These are phyloP conservation scores for Balansia obtecta DNA, from an alignment of 2,329 filamentous ascomycete species.

Conservation along the genomic window DNA sequence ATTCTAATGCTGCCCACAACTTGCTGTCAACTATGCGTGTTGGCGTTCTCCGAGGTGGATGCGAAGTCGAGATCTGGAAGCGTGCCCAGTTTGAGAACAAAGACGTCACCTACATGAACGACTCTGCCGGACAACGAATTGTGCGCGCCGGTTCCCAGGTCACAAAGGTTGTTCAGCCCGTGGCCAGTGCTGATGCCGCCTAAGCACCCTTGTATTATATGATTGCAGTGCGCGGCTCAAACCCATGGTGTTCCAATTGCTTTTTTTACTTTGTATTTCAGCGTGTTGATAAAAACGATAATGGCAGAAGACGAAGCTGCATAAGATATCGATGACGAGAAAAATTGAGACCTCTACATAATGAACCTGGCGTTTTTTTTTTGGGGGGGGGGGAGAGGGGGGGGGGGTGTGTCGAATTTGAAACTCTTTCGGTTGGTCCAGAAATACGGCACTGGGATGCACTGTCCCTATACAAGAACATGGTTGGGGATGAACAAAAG, in stretches of 20 bases:
- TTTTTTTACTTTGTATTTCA: neutral
- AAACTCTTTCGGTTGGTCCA: neutral
- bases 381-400: no score
- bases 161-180: constrained; percentile 70
- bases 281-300: neutral
- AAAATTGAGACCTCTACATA: neutral
- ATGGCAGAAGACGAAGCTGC: neutral
- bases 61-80: constrained; percentile 91
- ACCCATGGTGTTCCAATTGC: neutral
- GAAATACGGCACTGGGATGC: neutral
- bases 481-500: neutral
- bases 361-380: constrained; percentile 6
- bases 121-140: constrained; percentile 69
- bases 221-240: neutral
- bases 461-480: neutral
- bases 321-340: neutral
- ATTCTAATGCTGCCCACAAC: constrained; percentile 86
- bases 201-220: constrained; percentile 22
- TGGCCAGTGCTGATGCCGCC: constrained; percentile 74
- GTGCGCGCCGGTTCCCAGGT: constrained; percentile 76
- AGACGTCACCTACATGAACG: constrained; percentile 67
- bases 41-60: constrained; percentile 74
- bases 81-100: constrained; percentile 74
- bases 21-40: constrained; percentile 78
- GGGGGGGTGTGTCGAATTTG: constrained; percentile 1